Percentiles rank a stretch among this genome's conserved stretches.
These are phyloP conservation scores for Verticillium albo-atrum DNA, from an alignment of 2,329 filamentous ascomycete genomes.

Conservation along the genomic window DNA sequence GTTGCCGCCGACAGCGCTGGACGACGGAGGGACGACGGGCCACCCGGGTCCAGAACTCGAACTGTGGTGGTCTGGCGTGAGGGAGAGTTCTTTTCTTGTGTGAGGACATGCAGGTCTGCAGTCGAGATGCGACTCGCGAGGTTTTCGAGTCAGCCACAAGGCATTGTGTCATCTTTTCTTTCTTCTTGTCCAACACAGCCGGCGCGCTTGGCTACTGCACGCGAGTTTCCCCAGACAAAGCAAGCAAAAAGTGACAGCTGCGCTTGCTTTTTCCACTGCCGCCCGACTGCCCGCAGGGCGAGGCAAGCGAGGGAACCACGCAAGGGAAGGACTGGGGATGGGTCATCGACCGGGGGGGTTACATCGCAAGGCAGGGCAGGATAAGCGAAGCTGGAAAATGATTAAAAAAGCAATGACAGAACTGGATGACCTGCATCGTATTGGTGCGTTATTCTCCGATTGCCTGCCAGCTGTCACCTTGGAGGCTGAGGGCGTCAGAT, in stretches of 20 bases:
- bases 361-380: no score
- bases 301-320: no score
- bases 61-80: background rate
- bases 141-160: background rate
- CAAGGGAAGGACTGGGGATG: no score
- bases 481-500: background rate
- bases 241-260: background rate
- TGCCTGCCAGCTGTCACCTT: background rate
- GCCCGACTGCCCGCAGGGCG: background rate
- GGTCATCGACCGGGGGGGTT: no score
- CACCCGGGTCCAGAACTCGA: background rate
- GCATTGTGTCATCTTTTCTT: background rate
- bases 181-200: background rate
- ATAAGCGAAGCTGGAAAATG: background rate
- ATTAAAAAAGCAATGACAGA: background rate
- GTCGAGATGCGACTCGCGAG: background rate
- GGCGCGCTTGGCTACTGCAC: background rate
- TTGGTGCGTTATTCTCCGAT: background rate
- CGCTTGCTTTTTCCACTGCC: background rate
- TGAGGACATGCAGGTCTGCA: background rate
- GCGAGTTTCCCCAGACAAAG: background rate
- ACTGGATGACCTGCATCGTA: background rate
- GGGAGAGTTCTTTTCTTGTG: background rate
- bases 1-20: background rate
- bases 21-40: background rate